phyloP scores from a whole-genome alignment of 169 alveolate species.

The Eimeria sp. region DNA sequence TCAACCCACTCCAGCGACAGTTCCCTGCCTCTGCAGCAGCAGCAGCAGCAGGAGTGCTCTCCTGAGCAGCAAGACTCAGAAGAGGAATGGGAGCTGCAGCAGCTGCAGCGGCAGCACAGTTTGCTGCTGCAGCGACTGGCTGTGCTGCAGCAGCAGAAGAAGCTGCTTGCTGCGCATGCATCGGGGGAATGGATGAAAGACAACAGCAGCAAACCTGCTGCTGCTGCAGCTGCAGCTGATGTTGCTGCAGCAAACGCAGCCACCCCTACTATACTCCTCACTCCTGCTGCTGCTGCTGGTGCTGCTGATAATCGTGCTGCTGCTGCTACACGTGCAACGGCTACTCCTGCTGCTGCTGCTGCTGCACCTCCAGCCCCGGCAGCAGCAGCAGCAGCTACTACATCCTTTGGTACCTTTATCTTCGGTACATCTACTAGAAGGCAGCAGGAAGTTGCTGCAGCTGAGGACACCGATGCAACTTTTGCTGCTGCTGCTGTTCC shows the following conservation, averaged over 20 bases:
- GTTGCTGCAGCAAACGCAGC: not conserved
- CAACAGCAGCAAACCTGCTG: constrained; percentile 5
- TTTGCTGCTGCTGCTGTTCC: not conserved
- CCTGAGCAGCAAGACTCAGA: not conserved
- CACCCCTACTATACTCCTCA: too few relatives aligned
- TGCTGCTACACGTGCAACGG: not conserved
- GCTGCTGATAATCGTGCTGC: not conserved
- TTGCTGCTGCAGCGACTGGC: constrained; percentile 61
- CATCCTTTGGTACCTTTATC: too few relatives aligned
- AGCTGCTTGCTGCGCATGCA: constrained; percentile 11
- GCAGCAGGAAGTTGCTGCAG: not conserved
- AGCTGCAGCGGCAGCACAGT: constrained; percentile 46
- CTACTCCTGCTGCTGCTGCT: constrained; percentile 31
- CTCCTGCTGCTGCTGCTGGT: too few relatives aligned
- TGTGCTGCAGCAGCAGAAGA: constrained; percentile 46
- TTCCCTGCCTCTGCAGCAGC: not conserved
- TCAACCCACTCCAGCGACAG: constrained; percentile 4
- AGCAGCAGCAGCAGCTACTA: constrained; percentile 27
- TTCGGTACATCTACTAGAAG: too few relatives aligned
- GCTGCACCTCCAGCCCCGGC: not conserved
- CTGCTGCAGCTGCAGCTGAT: constrained; percentile 44
- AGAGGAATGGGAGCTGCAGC: constrained; percentile 22
- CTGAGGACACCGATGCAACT: not conserved
- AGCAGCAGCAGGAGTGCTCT: not conserved
- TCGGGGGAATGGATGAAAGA: not conserved